Base-by-base conservation (phyloP, 1,139 yeast species). In the Candida sp. region DNA sequence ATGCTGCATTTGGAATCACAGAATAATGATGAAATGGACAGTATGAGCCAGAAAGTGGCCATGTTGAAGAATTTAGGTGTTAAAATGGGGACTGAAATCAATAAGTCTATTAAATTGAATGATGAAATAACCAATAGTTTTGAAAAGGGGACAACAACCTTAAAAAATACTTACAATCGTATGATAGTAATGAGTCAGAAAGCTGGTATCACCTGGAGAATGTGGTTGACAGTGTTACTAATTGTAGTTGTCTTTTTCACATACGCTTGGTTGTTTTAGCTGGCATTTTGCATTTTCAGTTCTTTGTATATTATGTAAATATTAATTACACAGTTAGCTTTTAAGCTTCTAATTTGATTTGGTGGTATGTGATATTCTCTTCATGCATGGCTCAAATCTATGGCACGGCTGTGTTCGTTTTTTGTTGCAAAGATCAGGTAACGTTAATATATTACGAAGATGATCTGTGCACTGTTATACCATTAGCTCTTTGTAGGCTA, bases 61-160 rank as follows among this genome's bases (percentile, higher is more conserved):
- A 74, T 85, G 54, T 69, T 91, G 49, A 90, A 88, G 63, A 81
- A 78, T 47, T 66, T 88, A 45, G 86, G 96, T 5, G 61, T 80
- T 38, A 77, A 72, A 51, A 90, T 91, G 85, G 97, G 97, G 3
- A 81, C 80, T 38, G 96, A 90, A 60, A 91, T 90, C 51, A 82
- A 87, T 54, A 84, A 82, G 52, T 82, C 91, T 27, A 81, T 82
- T 49, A 66, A 80, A 47, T 68, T 85, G 45, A 73, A 88, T 48
- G 79, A 77, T 46, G 77, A 77, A 22, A 69, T 87, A 51, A 75
- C 80, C 43, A 70, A 73, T 45, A 53, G 57, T 23, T 69, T 74
- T 52, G 78, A 72, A 53, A 57, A 58, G 48, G 79, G 79, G 7
- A 66, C 63, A 49, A 58, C 72, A 36, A 72, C 78, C 35, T 69